Percentiles rank a stretch among this genome's conserved stretches.
Evolutionary conservation across 208 protist genomes (phyloP).

Genomic region (Trypanosomatidae sp.): DNA sequence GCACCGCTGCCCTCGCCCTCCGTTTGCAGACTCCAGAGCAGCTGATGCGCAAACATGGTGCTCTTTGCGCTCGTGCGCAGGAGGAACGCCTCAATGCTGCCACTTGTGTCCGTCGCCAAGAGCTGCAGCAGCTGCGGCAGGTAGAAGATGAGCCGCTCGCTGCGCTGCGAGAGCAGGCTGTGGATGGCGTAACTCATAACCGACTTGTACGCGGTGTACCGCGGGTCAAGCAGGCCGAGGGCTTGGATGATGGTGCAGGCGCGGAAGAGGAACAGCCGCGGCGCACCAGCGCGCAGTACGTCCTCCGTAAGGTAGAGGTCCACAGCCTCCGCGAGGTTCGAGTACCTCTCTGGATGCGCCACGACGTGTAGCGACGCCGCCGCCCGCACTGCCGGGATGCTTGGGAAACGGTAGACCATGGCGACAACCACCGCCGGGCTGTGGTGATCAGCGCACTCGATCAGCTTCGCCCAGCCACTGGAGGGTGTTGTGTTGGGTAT

Average conservation of each 20-base stretch:
- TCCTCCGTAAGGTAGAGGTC: slow-evolving; percentile 74
- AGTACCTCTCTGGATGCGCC: slow-evolving; percentile 48
- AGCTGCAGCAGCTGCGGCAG: slow-evolving; percentile 90
- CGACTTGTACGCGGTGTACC: slow-evolving; percentile 46
- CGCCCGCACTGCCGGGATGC: slow-evolving; percentile 36
- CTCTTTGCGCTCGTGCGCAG: slow-evolving; percentile 54
- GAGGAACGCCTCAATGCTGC: slow-evolving; percentile 58
- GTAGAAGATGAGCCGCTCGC: slow-evolving; percentile 88
- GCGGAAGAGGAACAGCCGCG: slow-evolving; percentile 64
- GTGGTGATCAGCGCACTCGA: slow-evolving; percentile 53
- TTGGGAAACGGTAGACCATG: slow-evolving; percentile 65
- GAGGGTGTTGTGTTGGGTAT: slow-evolving; percentile 30
- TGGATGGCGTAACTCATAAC: slow-evolving; percentile 74
- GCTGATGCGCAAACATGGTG: slow-evolving; percentile 83
- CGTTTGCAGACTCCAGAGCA: slow-evolving; percentile 83
- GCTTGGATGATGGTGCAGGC: slow-evolving; percentile 72
- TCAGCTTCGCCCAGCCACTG: slow-evolving; percentile 35
- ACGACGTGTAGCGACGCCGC: slow-evolving; percentile 40
- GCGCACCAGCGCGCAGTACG: slow-evolving; percentile 55
- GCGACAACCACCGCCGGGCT: slow-evolving; percentile 68
- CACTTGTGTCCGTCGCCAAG: slow-evolving; percentile 58
- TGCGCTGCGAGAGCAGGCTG: slow-evolving; percentile 72
- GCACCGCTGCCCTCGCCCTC: slow-evolving; percentile 54
- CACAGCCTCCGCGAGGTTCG: slow-evolving; percentile 55
- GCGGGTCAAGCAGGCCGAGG: slow-evolving; percentile 60